phyloP scores from a whole-genome alignment of 129 eudicot genomes.

The Pulicaria dysenterica region DNA sequence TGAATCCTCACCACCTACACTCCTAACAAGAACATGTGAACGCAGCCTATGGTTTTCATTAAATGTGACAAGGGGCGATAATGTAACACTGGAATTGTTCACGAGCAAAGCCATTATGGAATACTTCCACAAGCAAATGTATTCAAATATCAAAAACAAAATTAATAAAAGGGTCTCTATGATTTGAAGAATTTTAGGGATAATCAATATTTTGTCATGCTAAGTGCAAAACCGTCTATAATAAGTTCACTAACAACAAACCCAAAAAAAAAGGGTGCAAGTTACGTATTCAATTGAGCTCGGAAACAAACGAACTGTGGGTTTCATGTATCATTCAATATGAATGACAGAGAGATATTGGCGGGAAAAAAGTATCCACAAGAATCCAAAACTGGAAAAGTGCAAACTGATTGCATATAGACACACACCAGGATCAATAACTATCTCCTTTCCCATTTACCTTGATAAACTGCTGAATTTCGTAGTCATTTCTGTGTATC shows the following conservation, averaged over 20 bases:
- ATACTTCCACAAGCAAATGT: neutral
- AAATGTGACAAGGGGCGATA: slow-evolving; percentile 34
- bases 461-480: too few relatives aligned
- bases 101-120: slow-evolving; percentile 22
- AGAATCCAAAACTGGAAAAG: neutral
- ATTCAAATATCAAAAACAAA: neutral
- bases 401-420: slow-evolving; percentile 1
- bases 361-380: neutral
- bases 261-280: neutral
- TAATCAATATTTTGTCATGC: neutral
- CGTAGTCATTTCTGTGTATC: too few relatives aligned
- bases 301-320: slow-evolving; percentile 17
- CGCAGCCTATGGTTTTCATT: slow-evolving; percentile 31
- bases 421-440: slow-evolving; percentile 34
- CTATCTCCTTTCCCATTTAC: neutral
- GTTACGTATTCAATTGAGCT: slow-evolving; percentile 24
- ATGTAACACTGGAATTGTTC: slow-evolving; percentile 15
- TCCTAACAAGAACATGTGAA: slow-evolving; percentile 32
- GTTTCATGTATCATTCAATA: slow-evolving; percentile 29
- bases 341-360: slow-evolving; percentile 20
- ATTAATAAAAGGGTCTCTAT: neutral
- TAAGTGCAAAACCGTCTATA: neutral
- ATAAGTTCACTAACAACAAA: slow-evolving; percentile 10
- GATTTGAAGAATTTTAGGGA: neutral
- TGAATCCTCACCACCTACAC: slow-evolving; percentile 40